Evolutionary conservation across 2,329 filamentous ascomycete genomes (phyloP).

Genomic region (Trichoderma lentiforme): DNA sequence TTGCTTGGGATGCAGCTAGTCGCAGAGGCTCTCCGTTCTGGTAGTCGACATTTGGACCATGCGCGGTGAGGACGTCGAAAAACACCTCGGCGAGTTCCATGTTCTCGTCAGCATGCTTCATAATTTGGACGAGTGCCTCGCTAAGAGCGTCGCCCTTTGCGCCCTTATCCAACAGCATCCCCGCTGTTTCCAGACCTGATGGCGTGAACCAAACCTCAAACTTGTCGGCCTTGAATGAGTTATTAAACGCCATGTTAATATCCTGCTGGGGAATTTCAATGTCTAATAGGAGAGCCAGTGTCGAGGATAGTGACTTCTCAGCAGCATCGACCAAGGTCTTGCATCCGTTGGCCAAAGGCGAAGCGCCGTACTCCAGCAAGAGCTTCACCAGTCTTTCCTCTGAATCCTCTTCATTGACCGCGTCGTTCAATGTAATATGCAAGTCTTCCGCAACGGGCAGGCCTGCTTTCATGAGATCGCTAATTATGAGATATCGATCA

Average conservation of each 20-base stretch:
- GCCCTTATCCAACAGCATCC: slow-evolving; percentile 48
- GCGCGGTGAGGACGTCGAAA: slow-evolving; percentile 36
- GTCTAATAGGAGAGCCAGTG: slow-evolving; percentile 43
- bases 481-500: slow-evolving; percentile 45
- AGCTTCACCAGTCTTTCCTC: slow-evolving; percentile 47
- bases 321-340: slow-evolving; percentile 51
- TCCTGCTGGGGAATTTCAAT: slow-evolving; percentile 41
- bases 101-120: slow-evolving; percentile 40
- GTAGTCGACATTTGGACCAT: slow-evolving; percentile 48
- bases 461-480: slow-evolving; percentile 51
- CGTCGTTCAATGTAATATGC: slow-evolving; percentile 48
- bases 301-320: slow-evolving; percentile 35
- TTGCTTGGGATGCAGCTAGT: slow-evolving; percentile 50
- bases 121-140: slow-evolving; percentile 43
- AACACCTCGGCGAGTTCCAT: slow-evolving; percentile 44
- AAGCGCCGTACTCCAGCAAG: slow-evolving; percentile 50
- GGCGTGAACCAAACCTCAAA: slow-evolving; percentile 46
- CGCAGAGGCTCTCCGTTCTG: slow-evolving; percentile 53
- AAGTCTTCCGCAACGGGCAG: slow-evolving; percentile 48
- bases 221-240: slow-evolving; percentile 42
- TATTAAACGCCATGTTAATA: slow-evolving; percentile 43
- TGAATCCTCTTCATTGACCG: slow-evolving; percentile 51
- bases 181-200: slow-evolving; percentile 45
- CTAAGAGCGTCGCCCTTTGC: slow-evolving; percentile 46
- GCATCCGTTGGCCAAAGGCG: slow-evolving; percentile 49